Percentiles rank a stretch among this genome's conserved stretches.
These are phyloP conservation scores for Aaosphaeria pasadenensis DNA, from an alignment of 2,329 filamentous ascomycete genomes.

Conservation along the genomic window DNA sequence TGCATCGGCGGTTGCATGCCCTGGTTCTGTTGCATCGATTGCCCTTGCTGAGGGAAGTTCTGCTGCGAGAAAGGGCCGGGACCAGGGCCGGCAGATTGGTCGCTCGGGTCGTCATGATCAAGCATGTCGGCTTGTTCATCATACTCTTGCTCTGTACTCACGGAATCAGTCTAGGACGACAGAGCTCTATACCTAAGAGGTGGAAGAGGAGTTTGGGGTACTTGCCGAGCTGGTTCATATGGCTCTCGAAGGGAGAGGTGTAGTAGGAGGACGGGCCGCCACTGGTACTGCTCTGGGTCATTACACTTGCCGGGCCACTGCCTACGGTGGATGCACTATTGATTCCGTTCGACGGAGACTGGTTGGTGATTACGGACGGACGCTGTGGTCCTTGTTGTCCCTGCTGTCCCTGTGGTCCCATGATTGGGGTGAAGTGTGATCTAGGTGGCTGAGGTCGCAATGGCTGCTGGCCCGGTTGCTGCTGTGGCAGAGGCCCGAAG, in stretches of 20 bases:
- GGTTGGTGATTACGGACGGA: constrained; percentile 35
- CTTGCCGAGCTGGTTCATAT: constrained; percentile 96
- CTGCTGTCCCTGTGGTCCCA: constrained; percentile 13
- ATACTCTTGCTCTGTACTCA: constrained; percentile 90
- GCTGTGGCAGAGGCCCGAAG: constrained; percentile 51
- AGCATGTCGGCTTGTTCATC: constrained; percentile 86
- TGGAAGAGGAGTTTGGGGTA: constrained; percentile 52
- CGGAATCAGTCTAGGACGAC: constrained; percentile 66
- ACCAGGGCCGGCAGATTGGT: constrained; percentile 66
- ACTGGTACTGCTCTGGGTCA: constrained; percentile 32
- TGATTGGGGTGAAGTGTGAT: constrained; percentile 45
- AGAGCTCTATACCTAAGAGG: constrained; percentile 54
- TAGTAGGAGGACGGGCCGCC: constrained; percentile 61
- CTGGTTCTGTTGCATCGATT: constrained; percentile 35
- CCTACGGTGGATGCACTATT: constrained; percentile 35
- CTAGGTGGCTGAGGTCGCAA: constrained; percentile 47
- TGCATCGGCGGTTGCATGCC: constrained; percentile 38
- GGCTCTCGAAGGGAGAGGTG: constrained; percentile 84
- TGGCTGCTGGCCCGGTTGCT: constrained; percentile 49
- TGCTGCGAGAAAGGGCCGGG: constrained; percentile 62
- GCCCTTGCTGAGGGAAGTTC: constrained; percentile 5
- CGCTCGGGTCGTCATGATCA: constrained; percentile 68
- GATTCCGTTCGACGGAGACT: constrained; percentile 33
- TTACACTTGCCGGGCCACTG: constrained; percentile 32
- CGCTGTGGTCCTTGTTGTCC: constrained; percentile 24